phyloP scores from a whole-genome alignment of 805 yeast species.

The Candida piceae region DNA sequence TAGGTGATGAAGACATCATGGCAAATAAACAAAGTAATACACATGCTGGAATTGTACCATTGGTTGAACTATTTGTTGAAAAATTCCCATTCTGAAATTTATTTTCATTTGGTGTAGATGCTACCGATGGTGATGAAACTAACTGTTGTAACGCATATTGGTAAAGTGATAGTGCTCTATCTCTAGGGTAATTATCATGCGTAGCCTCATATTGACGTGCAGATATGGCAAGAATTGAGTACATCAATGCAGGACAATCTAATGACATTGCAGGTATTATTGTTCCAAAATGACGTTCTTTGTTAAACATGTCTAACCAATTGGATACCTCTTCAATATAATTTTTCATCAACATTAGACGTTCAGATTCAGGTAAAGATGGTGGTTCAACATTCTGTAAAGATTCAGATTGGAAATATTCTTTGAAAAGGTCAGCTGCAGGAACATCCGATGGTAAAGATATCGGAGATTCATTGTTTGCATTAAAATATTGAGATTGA shows the following conservation, averaged over 20 bases:
- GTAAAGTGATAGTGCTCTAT: constrained; percentile 7
- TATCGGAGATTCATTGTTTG: constrained; percentile 3
- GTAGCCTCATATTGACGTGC: constrained; percentile 11
- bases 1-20: constrained; percentile 37
- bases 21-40: constrained; percentile 33
- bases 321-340: constrained; percentile 17
- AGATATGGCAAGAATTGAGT: constrained; percentile 7
- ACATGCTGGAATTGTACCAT: constrained; percentile 12
- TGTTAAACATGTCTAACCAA: constrained; percentile 26
- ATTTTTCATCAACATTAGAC: constrained; percentile 12
- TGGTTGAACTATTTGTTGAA: background rate
- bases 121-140: background rate
- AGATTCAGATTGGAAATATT: constrained; percentile 6
- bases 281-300: constrained; percentile 17
- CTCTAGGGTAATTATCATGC: constrained; percentile 5
- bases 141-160: constrained; percentile 10
- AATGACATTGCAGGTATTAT: constrained; percentile 15
- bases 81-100: background rate
- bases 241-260: constrained; percentile 5
- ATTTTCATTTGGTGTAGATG: constrained; percentile 1
- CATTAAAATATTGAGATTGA: background rate
- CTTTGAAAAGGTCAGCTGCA: constrained; percentile 6
- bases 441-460: constrained; percentile 9
- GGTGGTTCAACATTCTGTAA: constrained; percentile 9
- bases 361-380: constrained; percentile 3